Base-by-base conservation (phyloP, 805 yeast genomes). In the Candida vaughaniae region DNA sequence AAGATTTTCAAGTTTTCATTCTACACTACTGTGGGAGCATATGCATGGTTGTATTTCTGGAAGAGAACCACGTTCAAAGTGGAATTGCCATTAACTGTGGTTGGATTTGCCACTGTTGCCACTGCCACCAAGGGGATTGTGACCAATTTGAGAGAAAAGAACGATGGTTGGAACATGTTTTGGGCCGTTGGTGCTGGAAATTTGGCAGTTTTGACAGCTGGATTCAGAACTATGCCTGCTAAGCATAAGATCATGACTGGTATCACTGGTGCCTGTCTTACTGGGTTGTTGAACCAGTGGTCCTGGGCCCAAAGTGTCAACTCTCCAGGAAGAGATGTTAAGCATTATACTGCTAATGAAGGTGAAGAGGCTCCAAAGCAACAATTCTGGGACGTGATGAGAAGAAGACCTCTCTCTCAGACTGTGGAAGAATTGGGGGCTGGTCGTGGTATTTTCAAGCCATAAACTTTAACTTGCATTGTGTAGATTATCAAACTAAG, bases 351-450 rank as follows among this genome's bases (percentile, higher is more conserved):
- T 27, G 70, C 65, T 29, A 71, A 60, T 62, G 61, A 64, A 45
- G 58, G 31, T 9, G 68, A 57, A 33, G 58, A 56, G 34, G 35
- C 33, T 26, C 60, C 58, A 8, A 51, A 42, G 67, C 71, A 57
- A 48, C 80, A 80, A 25, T 84, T 85, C 64, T 87, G 89, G 89
- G 91, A 85, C 46, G 80, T 81, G 25, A 77, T 79, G 56, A 77
- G 80, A 66, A 81, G 95, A 70, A 77, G 85, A 53, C 95, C 95
- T 12, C 64, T 86, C 47, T 78, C 88, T 15, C 89, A 85, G 63
- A 85, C 95, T 7, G 75, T 83, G 18, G 82, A 77, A 43, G 81
- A 80, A 52, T 69, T 86, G 48, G 95, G 95, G 46, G 78, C 64
- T 47, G 82, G 82, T 37, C 67, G 82, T 56, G 81, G 82, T 48